A percentile compares a stretch with the other conserved stretches of the same genome.
Evolutionary conservation across 208 protist genomes (phyloP).

Genomic region (Acanthamoeba healyi): DNA sequence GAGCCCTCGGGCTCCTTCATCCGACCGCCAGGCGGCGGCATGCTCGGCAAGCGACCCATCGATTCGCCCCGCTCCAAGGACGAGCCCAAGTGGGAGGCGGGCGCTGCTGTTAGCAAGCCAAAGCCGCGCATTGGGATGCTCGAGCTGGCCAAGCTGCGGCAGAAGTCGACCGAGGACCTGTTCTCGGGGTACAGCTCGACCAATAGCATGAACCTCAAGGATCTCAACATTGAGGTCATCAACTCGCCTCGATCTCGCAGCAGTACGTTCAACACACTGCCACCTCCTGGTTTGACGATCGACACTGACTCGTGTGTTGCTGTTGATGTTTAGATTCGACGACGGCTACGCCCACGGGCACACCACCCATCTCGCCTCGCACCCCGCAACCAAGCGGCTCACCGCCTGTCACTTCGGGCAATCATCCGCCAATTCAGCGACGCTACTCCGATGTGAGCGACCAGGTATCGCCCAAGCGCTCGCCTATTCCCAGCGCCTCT

Average conservation of each 20-base stretch:
- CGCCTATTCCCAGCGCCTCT: background rate
- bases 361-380: background rate
- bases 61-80: background rate
- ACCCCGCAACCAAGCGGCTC: background rate
- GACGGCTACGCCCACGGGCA: background rate
- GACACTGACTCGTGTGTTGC: background rate
- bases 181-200: conserved; percentile 48
- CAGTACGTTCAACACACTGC: no score
- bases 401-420: background rate
- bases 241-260: conserved; percentile 30
- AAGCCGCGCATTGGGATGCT: conserved; percentile 12
- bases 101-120: background rate
- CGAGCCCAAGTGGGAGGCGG: background rate
- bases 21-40: background rate
- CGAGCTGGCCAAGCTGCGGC: conserved; percentile 41
- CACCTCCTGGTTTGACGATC: background rate
- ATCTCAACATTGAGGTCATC: conserved; percentile 50
- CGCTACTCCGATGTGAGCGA: conserved; percentile 22
- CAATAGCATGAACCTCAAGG: conserved; percentile 59
- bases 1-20: conserved; percentile 28
- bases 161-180: conserved; percentile 24
- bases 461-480: background rate
- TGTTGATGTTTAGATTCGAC: background rate
- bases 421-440: background rate
- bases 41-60: background rate